Percentiles rank a stretch among this genome's conserved stretches.
Evolutionary conservation across 2,329 filamentous ascomycete species (phyloP).

Genomic region (Fonsecaea erecta): DNA sequence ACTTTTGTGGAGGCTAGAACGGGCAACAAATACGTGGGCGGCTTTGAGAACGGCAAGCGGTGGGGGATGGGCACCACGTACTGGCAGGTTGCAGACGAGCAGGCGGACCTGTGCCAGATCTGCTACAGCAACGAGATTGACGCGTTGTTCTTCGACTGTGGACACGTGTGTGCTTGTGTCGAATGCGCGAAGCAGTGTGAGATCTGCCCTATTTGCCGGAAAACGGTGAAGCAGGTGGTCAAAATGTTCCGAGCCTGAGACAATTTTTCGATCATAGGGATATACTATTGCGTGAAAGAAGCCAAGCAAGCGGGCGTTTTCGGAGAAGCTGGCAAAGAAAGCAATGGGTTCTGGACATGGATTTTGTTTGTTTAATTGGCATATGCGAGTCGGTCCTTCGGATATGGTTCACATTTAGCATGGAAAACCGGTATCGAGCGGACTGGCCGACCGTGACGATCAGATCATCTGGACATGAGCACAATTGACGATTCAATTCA

Average conservation of each 20-base stretch:
- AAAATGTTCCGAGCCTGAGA: conserved; percentile 59
- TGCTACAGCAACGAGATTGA: conserved; percentile 66
- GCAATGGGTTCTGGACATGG: background rate
- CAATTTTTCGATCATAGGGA: background rate
- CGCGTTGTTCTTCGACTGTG: conserved; percentile 66
- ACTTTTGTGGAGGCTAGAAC: conserved; percentile 61
- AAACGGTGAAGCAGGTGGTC: conserved; percentile 60
- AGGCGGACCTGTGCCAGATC: conserved; percentile 63
- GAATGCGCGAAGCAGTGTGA: conserved; percentile 64
- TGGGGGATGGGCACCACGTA: conserved; percentile 66
- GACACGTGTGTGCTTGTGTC: conserved; percentile 65
- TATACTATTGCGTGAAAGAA: background rate
- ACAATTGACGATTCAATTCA: background rate
- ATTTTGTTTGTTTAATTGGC: background rate
- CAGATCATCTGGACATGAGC: background rate
- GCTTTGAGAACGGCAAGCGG: conserved; percentile 64
- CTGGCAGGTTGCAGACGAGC: conserved; percentile 66
- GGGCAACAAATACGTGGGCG: conserved; percentile 65
- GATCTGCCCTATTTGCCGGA: conserved; percentile 65
- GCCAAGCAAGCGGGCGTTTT: background rate
- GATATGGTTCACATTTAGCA: background rate
- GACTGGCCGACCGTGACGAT: background rate
- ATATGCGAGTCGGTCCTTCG: background rate
- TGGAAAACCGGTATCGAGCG: background rate
- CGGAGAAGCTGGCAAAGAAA: background rate